Evolutionary conservation across 2,329 filamentous ascomycete genomes (phyloP).

Genomic region (Scedosporium boydii): DNA sequence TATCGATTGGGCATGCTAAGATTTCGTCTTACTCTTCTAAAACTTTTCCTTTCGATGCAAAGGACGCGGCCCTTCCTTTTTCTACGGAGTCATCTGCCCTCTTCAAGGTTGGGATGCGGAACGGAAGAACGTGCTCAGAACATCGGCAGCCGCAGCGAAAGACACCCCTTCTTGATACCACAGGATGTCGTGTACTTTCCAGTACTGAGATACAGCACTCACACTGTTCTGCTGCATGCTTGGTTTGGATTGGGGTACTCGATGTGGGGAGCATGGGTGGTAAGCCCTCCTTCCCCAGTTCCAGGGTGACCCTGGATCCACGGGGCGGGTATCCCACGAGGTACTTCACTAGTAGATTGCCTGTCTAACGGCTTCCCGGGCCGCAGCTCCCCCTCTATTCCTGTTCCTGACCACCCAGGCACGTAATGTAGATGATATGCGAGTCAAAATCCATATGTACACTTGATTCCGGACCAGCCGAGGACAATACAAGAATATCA

Average conservation of each 20-base stretch:
- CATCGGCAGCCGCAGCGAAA: too few species aligned
- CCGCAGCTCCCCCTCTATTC: background rate
- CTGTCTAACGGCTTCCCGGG: background rate
- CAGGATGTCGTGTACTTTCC: background rate
- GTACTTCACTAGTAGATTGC: background rate
- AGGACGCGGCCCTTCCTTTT: background rate
- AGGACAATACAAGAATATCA: background rate
- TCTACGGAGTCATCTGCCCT: too few species aligned
- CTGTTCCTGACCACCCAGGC: background rate
- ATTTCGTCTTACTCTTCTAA: background rate
- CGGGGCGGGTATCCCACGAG: slow-evolving; percentile 6
- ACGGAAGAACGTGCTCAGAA: background rate
- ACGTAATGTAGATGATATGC: background rate
- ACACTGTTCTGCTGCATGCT: background rate
- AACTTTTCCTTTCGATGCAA: background rate
- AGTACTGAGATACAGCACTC: background rate
- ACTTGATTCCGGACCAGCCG: background rate
- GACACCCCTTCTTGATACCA: background rate
- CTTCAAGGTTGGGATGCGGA: background rate
- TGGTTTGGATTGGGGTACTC: background rate
- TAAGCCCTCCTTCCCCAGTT: slow-evolving; percentile 6
- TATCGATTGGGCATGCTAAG: background rate
- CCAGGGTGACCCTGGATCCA: slow-evolving; percentile 4
- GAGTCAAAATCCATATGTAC: background rate
- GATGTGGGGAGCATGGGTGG: background rate